A percentile compares a stretch with the other conserved stretches of the same genome.
These are phyloP conservation scores for Fusarium gaditjirri DNA, from an alignment of 2,329 filamentous ascomycete genomes.

Conservation along the genomic window DNA sequence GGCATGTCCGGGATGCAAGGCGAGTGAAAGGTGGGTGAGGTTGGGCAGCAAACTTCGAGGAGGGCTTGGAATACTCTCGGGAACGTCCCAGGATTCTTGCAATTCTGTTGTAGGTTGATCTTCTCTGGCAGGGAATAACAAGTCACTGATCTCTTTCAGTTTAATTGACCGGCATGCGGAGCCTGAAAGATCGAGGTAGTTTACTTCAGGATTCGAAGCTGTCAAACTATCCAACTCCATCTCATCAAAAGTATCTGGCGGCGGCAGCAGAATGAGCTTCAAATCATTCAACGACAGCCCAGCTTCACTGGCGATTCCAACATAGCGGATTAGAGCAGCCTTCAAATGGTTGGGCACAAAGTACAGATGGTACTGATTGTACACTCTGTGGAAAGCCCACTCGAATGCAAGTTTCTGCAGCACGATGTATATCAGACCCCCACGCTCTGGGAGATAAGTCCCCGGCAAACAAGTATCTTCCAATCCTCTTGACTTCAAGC, in stretches of 20 bases:
- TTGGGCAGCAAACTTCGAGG: slow-evolving; percentile 61
- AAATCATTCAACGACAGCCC: slow-evolving; percentile 64
- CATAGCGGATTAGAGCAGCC: slow-evolving; percentile 61
- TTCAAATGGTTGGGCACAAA: slow-evolving; percentile 65
- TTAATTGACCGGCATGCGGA: slow-evolving; percentile 62
- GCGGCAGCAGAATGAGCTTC: slow-evolving; percentile 56
- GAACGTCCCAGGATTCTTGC: slow-evolving; percentile 66
- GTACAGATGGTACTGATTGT: slow-evolving; percentile 67
- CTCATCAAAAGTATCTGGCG: slow-evolving; percentile 41
- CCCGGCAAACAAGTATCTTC: slow-evolving; percentile 55
- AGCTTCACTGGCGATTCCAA: slow-evolving; percentile 57
- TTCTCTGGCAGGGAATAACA: slow-evolving; percentile 58
- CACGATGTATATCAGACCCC: slow-evolving; percentile 63
- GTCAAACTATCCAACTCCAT: slow-evolving; percentile 43
- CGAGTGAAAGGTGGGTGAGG: slow-evolving; percentile 70
- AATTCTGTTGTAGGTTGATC: slow-evolving; percentile 42
- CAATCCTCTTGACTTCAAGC: slow-evolving; percentile 32
- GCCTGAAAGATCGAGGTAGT: slow-evolving; percentile 64
- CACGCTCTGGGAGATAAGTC: slow-evolving; percentile 54
- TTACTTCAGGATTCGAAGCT: slow-evolving; percentile 51
- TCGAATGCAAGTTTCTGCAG: slow-evolving; percentile 62
- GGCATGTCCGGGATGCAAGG: slow-evolving; percentile 52
- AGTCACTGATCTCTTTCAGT: slow-evolving; percentile 62
- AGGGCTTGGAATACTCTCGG: slow-evolving; percentile 47
- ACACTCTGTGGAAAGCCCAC: slow-evolving; percentile 66